Percentiles rank a stretch among this genome's conserved stretches.
These are phyloP conservation scores for Macroventuria anomochaeta DNA, from an alignment of 2,329 filamentous ascomycete species.

Conservation along the genomic window DNA sequence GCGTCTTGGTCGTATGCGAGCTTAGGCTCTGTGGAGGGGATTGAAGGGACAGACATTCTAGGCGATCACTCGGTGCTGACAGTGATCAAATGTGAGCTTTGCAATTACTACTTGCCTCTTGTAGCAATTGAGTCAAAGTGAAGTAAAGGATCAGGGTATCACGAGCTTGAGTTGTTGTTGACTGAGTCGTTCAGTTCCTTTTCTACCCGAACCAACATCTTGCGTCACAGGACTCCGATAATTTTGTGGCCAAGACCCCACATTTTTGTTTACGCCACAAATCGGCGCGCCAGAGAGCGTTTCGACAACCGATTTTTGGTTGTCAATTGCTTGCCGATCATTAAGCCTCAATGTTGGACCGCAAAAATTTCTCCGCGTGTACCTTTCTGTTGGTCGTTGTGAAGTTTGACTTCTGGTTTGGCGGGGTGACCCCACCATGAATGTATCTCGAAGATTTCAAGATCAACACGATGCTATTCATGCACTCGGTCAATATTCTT, in stretches of 20 bases:
- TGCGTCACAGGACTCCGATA: slow-evolving; percentile 33
- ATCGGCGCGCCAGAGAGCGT: slow-evolving; percentile 20
- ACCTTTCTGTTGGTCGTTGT: background rate
- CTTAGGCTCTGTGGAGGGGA: slow-evolving; percentile 14
- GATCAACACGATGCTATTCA: background rate
- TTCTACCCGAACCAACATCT: slow-evolving; percentile 28
- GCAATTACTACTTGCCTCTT: background rate
- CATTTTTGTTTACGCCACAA: slow-evolving; percentile 28
- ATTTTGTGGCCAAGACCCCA: slow-evolving; percentile 40
- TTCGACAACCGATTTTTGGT: slow-evolving; percentile 18
- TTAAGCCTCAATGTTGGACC: slow-evolving; percentile 10
- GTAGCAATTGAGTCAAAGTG: slow-evolving; percentile 3
- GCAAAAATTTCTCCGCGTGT: slow-evolving; percentile 22
- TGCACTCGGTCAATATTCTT: slow-evolving; percentile 3
- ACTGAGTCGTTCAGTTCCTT: slow-evolving; percentile 21
- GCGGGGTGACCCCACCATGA: slow-evolving; percentile 13
- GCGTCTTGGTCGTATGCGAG: slow-evolving; percentile 27
- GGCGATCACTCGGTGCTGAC: slow-evolving; percentile 2
- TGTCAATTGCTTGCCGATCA: slow-evolving; percentile 19
- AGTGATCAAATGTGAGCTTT: slow-evolving; percentile 1
- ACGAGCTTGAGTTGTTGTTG: slow-evolving; percentile 18
- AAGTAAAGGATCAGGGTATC: slow-evolving; percentile 16
- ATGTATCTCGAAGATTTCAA: background rate
- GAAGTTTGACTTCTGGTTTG: background rate
- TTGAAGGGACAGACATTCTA: slow-evolving; percentile 14